A percentile compares a stretch with the other conserved stretches of the same genome.
Evolutionary conservation across 2,329 filamentous ascomycete species (phyloP).

Genomic region (Piedraia hortae): DNA sequence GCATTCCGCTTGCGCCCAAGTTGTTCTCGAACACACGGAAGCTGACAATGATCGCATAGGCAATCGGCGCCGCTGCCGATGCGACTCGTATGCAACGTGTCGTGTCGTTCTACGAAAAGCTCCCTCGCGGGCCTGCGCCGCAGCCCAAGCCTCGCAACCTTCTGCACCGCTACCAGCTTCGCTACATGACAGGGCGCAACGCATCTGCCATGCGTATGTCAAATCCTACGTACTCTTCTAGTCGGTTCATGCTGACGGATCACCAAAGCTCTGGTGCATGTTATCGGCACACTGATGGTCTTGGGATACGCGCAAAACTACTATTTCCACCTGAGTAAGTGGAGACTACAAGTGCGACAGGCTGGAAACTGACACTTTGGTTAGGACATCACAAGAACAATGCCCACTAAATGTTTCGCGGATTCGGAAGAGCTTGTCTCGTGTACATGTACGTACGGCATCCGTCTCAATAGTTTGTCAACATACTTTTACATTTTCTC

Average conservation of each 20-base stretch:
- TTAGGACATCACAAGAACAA: slow-evolving; percentile 99
- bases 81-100: slow-evolving; percentile 94
- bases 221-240: background rate
- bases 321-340: slow-evolving; percentile 98
- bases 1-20: too few species aligned
- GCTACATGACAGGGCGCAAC: slow-evolving; percentile 78
- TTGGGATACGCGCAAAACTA: slow-evolving; percentile 94
- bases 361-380: slow-evolving; percentile 3
- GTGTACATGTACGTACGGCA: too few species aligned
- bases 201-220: slow-evolving; percentile 61
- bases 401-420: too few species aligned
- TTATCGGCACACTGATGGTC: slow-evolving; percentile 47
- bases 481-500: too few species aligned
- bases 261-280: slow-evolving; percentile 54
- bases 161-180: slow-evolving; percentile 58
- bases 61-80: slow-evolving; percentile 82
- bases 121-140: slow-evolving; percentile 75
- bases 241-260: background rate
- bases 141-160: slow-evolving; percentile 57
- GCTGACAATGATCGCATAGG: too few species aligned
- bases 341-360: slow-evolving; percentile 14
- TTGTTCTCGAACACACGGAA: too few species aligned
- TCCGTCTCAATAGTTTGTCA: too few species aligned
- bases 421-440: too few species aligned
- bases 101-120: slow-evolving; percentile 95